A percentile compares a stretch with the other conserved stretches of the same genome.
Evolutionary conservation across 495 filamentous ascomycete species (phyloP).

Genomic region (Penicillium cataractarum): DNA sequence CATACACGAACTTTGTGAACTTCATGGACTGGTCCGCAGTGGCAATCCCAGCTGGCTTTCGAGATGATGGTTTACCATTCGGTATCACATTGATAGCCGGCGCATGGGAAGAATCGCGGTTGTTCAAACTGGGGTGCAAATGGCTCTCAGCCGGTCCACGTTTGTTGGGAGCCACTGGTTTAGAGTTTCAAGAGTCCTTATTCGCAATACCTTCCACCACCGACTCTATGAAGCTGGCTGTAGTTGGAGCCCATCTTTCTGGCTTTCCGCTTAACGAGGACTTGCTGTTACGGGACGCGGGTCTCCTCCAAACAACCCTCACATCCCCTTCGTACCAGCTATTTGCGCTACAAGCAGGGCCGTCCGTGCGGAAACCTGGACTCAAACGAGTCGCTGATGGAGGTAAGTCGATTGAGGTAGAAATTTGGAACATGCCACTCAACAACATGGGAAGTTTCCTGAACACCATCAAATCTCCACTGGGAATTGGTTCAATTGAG

Average conservation of each 20-base stretch:
- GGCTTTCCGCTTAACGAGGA: slow-evolving; percentile 28
- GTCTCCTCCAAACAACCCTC: no score
- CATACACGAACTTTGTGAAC: not conserved
- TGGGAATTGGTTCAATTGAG: not conserved
- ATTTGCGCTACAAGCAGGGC: not conserved
- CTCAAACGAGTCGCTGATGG: not conserved
- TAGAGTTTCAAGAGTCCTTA: not conserved
- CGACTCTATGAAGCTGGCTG: slow-evolving; percentile 12
- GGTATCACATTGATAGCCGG: not conserved
- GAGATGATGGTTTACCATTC: not conserved
- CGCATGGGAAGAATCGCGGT: not conserved
- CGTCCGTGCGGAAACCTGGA: not conserved
- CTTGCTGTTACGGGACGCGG: slow-evolving; percentile 36
- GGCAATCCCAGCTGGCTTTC: not conserved
- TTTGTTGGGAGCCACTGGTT: not conserved
- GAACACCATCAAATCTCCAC: not conserved
- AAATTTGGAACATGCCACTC: not conserved
- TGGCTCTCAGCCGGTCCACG: not conserved
- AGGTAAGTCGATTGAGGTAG: not conserved
- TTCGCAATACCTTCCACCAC: not conserved
- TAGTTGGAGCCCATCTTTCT: slow-evolving; percentile 28
- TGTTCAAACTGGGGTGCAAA: not conserved
- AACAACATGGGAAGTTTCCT: not conserved
- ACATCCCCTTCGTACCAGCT: no score
- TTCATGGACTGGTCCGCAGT: not conserved